These are phyloP conservation scores for Aegilops speltoides DNA, from an alignment of 176 grass and related monocot species.

Conservation along the genomic window DNA sequence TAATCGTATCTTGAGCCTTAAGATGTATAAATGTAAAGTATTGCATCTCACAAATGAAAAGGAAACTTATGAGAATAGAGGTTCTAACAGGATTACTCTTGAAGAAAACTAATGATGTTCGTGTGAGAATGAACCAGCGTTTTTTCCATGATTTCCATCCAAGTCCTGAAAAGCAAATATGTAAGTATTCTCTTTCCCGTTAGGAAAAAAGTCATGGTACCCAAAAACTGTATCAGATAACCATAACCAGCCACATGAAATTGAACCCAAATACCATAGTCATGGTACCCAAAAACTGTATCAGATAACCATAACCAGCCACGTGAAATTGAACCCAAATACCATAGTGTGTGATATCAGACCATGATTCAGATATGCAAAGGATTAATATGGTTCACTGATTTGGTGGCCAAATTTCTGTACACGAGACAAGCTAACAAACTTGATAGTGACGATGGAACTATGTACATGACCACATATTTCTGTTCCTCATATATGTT, in stretches of 20 bases:
- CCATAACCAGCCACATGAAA: background rate
- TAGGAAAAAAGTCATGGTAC: background rate
- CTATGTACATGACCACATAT: background rate
- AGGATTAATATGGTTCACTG: conserved; percentile 17
- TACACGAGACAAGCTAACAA: background rate
- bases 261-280: background rate
- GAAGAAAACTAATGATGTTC: conserved; percentile 98
- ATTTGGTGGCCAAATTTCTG: background rate
- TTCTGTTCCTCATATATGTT: conserved; percentile 17
- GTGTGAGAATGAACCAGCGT: conserved; percentile 98
- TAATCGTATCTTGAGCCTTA: background rate
- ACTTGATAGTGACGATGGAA: background rate
- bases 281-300: background rate
- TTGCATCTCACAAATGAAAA: conserved; percentile 5
- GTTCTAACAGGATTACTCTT: conserved; percentile 96
- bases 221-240: background rate
- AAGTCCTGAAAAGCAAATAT: conserved; percentile 62
- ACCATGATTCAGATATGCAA: conserved; percentile 17
- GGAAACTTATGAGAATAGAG: conserved; percentile 5
- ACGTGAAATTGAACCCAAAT: background rate
- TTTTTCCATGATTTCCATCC: conserved; percentile 99
- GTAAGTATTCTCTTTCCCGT: conserved; percentile 15
- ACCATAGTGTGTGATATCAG: background rate
- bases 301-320: background rate
- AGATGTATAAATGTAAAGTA: background rate